Percentiles rank a stretch among this genome's conserved stretches.
phyloP scores from a whole-genome alignment of 2,329 filamentous ascomycete species.

The Drechslerella coelobrocha region DNA sequence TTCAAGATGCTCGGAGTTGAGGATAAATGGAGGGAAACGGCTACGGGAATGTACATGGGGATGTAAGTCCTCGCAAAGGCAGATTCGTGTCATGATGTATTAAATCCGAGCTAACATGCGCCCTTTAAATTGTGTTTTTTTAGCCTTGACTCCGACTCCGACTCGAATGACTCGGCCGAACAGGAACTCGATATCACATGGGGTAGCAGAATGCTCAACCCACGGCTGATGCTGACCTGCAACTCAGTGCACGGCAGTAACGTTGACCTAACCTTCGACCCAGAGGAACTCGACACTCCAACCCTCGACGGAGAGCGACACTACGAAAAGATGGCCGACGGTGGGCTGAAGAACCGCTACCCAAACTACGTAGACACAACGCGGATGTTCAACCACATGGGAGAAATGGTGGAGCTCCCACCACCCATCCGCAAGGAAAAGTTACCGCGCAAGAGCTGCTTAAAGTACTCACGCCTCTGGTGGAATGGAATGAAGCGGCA shows the following conservation, averaged over 20 bases:
- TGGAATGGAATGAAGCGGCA: not conserved
- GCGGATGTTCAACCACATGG: conserved; percentile 30
- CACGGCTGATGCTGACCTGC: conserved; percentile 36
- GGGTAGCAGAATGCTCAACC: conserved; percentile 25
- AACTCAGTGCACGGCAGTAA: conserved; percentile 43
- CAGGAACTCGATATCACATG: conserved; percentile 24
- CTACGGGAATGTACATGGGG: conserved; percentile 16
- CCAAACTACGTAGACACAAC: conserved; percentile 13
- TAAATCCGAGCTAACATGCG: too few relatives aligned
- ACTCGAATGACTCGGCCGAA: not conserved
- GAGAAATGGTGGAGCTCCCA: conserved; percentile 14
- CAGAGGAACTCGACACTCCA: conserved; percentile 37
- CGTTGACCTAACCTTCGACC: conserved; percentile 28
- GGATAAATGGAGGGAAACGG: conserved; percentile 16
- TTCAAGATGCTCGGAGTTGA: conserved; percentile 21
- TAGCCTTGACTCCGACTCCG: too few relatives aligned
- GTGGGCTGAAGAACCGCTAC: conserved; percentile 6
- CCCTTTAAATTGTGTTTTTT: too few relatives aligned
- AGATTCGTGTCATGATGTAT: too few relatives aligned
- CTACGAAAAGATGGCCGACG: conserved; percentile 14
- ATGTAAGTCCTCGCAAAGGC: conserved; percentile 8
- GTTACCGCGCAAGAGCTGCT: conserved; percentile 8
- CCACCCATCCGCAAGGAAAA: conserved; percentile 14
- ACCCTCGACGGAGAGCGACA: conserved; percentile 32
- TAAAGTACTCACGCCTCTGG: conserved; percentile 5